Base-by-base conservation (phyloP, 495 filamentous ascomycete species). In the Neurospora intermedia region DNA sequence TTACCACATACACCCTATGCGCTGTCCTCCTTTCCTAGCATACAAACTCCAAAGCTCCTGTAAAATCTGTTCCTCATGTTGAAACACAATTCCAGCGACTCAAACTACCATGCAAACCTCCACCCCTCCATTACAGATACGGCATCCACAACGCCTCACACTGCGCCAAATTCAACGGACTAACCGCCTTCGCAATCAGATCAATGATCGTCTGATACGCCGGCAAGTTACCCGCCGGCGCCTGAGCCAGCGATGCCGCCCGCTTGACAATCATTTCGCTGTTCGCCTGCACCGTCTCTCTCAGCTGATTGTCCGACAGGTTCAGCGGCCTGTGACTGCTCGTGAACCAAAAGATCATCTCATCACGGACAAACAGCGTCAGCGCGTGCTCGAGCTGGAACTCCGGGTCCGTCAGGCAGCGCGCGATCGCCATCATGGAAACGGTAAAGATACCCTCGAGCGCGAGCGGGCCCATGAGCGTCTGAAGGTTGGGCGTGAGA, bases 311-410 rank as follows among this genome's bases (percentile, higher is more conserved):
- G 54, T 94, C 91, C 31, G 86, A 87, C 69, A 93, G 85, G 16
- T 79, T 82, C 5, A 79, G 76, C 1, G 78, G 75, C 38, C 93
- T 89, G 79, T 97, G 93, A 71, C 91, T 90, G 72, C 88, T 89
- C 10, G 93, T 97, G 76, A 92, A 93, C 96, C 96, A 98, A 83
- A 94, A 97, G 77, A 94, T 94, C 90, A 98, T 96, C 81, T 99
- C 96, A 76, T 99, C 96, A 31, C 95, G 88, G 71, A 99, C 94
- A 78, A 97, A 98, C 75, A 99, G 88, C 72, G 91, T 91, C 27
- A 99, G 87, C 74, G 96, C 93, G 81, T 96, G 93, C 75, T 97
- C 96, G 15, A 99, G 86, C 80, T 97, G 93, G 76, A 91, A 87
- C 75, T 92, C 93, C 40, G 93, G 92, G 77, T 98, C 94, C n/a